Conservation (phyloP, 352 stramenopile genomes). For the Phytophthora citrophthora region DNA sequence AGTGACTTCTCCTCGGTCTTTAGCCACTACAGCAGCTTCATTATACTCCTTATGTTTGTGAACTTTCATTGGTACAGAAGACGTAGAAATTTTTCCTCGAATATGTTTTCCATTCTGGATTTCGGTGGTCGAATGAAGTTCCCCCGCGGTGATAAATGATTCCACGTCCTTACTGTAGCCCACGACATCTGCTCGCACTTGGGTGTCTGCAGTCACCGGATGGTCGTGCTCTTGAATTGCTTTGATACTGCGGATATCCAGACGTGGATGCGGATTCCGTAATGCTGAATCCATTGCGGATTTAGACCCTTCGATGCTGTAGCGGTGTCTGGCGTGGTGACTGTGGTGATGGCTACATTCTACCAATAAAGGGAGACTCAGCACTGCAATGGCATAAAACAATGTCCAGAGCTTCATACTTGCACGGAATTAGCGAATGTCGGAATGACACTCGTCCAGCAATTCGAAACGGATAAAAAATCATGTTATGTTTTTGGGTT, state of each 20-base stretch:
- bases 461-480: constrained; percentile 20
- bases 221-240: constrained; percentile 8
- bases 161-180: constrained; percentile 36
- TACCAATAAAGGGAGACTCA: constrained; percentile 7
- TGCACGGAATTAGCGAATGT: constrained; percentile 4
- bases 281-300: constrained; percentile 36
- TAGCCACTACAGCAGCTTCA: constrained; percentile 34
- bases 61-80: constrained; percentile 34
- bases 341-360: constrained; percentile 18
- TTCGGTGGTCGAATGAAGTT: constrained; percentile 22
- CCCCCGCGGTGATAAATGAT: constrained; percentile 25
- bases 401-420: constrained; percentile 24
- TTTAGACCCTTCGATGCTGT: constrained; percentile 42
- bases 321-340: constrained; percentile 33
- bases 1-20: constrained; percentile 52
- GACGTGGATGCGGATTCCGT: constrained; percentile 7
- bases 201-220: constrained; percentile 22
- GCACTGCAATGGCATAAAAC: neutral
- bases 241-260: constrained; percentile 47
- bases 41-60: constrained; percentile 34
- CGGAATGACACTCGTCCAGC: constrained; percentile 18
- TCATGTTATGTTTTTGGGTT: constrained; percentile 14
- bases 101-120: constrained; percentile 27
- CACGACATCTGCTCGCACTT: constrained; percentile 36
- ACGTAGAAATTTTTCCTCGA: constrained; percentile 26